Evolutionary conservation across 352 stramenopile genomes (phyloP).

Genomic region (Phytophthora boehmeriae): DNA sequence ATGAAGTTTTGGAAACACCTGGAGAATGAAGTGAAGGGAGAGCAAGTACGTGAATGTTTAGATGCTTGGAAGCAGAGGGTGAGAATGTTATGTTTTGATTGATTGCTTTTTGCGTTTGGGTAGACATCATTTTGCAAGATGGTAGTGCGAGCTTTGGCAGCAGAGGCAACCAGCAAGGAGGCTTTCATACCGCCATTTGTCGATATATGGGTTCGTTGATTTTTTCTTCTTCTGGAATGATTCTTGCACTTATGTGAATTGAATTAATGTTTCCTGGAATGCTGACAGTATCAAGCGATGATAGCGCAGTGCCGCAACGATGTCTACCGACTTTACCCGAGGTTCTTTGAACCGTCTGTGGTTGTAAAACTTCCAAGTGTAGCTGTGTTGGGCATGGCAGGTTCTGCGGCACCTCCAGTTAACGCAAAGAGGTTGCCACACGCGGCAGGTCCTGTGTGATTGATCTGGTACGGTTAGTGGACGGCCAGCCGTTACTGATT

Average conservation of each 20-base stretch:
- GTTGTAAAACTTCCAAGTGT: constrained; percentile 30
- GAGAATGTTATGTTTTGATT: not conserved
- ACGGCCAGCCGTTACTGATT: constrained; percentile 16
- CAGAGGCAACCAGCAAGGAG: constrained; percentile 25
- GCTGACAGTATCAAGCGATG: constrained; percentile 42
- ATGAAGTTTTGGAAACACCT: constrained; percentile 41
- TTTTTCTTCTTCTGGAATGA: no score
- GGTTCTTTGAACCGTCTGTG: constrained; percentile 60
- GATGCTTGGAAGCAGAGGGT: not conserved
- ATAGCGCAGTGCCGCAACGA: constrained; percentile 60
- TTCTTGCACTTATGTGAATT: constrained; percentile 2
- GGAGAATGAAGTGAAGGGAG: constrained; percentile 32
- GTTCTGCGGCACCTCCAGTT: constrained; percentile 5
- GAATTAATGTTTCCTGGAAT: not conserved
- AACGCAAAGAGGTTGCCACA: constrained; percentile 52
- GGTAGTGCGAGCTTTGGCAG: constrained; percentile 22
- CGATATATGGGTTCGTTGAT: constrained; percentile 32
- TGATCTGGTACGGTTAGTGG: constrained; percentile 8
- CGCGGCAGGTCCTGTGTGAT: constrained; percentile 34
- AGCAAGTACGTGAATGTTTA: constrained; percentile 44
- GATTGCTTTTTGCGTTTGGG: not conserved
- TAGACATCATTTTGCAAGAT: constrained; percentile 22
- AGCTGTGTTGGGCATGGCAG: not conserved
- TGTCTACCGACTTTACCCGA: constrained; percentile 65
- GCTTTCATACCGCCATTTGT: constrained; percentile 22